Evolutionary conservation across 2,329 filamentous ascomycete genomes (phyloP).

Genomic region (Diaporthe citri): DNA sequence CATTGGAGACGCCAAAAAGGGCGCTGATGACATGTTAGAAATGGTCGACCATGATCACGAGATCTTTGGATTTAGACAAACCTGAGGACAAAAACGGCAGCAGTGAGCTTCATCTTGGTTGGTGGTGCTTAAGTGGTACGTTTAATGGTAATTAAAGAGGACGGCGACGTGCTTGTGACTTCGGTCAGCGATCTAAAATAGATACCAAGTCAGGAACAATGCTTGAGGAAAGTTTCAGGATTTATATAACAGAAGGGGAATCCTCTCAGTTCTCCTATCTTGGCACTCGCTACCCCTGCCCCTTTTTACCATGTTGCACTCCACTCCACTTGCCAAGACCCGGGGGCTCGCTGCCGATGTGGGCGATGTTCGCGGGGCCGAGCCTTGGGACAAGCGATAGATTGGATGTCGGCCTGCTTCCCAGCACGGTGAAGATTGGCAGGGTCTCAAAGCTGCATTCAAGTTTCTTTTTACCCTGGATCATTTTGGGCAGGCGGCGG

Average conservation of each 20-base stretch:
- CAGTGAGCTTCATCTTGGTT: slow-evolving; percentile 14
- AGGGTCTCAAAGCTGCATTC: background rate
- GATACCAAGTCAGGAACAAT: no score
- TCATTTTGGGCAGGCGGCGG: background rate
- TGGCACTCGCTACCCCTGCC: background rate
- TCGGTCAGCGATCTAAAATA: no score
- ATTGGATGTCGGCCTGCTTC: background rate
- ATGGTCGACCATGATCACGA: background rate
- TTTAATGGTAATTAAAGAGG: background rate
- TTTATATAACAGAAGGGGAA: background rate
- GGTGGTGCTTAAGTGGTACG: background rate
- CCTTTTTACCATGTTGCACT: slow-evolving; percentile 13
- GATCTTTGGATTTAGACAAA: background rate
- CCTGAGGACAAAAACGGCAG: background rate
- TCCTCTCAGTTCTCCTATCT: background rate
- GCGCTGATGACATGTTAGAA: background rate
- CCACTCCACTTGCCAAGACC: slow-evolving; percentile 20
- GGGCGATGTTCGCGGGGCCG: slow-evolving; percentile 21
- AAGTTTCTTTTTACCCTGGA: no score
- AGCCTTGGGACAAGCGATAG: slow-evolving; percentile 25
- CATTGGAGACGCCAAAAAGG: slow-evolving; percentile 12
- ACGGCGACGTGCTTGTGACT: background rate
- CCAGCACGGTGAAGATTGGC: background rate
- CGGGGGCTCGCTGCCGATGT: slow-evolving; percentile 4
- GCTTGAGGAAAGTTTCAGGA: background rate